Evolutionary conservation across 2,329 filamentous ascomycete genomes (phyloP).

Genomic region (Fusarium sp.): DNA sequence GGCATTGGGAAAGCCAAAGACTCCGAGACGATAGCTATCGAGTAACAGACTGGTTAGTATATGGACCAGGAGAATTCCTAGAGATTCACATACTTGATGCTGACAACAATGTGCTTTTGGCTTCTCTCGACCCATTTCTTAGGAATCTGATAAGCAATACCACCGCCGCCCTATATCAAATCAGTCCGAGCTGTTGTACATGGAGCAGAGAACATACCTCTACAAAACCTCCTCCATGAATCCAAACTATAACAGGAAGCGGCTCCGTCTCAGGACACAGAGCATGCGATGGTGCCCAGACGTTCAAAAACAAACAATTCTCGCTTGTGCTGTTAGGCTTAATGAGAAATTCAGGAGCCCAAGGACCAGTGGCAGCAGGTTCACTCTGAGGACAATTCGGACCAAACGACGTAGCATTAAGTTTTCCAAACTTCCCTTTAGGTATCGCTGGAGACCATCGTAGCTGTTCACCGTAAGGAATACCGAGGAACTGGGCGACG

Average conservation of each 20-base stretch:
- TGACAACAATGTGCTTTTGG: conserved; percentile 13
- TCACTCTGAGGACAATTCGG: conserved; percentile 13
- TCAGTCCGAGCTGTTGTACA: background rate
- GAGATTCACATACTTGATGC: conserved; percentile 1
- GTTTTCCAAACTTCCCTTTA: background rate
- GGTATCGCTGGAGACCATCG: conserved; percentile 4
- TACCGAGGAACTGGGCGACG: conserved; percentile 14
- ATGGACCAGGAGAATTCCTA: background rate
- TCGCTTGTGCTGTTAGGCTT: conserved; percentile 14
- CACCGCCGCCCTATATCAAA: conserved; percentile 1
- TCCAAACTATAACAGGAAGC: conserved; percentile 7
- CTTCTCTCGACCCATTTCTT: conserved; percentile 1
- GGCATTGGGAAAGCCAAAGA: conserved; percentile 11
- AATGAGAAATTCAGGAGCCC: conserved; percentile 14
- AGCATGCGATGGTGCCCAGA: background rate
- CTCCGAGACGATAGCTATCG: background rate
- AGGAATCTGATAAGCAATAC: conserved; percentile 7
- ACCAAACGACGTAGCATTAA: background rate
- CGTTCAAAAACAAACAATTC: conserved; percentile 1
- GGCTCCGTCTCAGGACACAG: background rate
- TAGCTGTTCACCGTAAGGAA: conserved; percentile 7
- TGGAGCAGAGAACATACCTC: background rate
- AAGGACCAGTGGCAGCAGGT: background rate
- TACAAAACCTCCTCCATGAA: conserved; percentile 5
- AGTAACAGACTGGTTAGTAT: background rate